Evolutionary conservation across 2,329 filamentous ascomycete genomes (phyloP), one percentile per base, ranked within the genome.

Genomic region (Fragosphaeria purpurea): DNA sequence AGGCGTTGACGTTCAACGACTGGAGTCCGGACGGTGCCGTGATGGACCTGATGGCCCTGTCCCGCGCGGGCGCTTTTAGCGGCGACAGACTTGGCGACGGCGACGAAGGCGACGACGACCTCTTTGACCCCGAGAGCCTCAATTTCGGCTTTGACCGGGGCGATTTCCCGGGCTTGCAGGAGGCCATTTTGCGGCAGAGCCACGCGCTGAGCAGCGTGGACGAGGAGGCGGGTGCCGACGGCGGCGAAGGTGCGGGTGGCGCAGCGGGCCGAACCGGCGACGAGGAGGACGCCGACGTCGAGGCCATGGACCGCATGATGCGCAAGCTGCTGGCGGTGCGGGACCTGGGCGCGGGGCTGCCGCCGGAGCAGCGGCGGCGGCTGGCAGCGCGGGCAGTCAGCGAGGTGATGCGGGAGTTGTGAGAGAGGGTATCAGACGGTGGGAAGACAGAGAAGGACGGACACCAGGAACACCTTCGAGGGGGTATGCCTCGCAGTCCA

Each of bases 1-100:
- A 85, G 59, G 82, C 81, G 0, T 63, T 86, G 11, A 74, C 85
- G 59, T 70, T 80, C 12, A 85, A 84, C 60, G 81, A 84, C 62
- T 86, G 82, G 82, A 71, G 48, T 57, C 7, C 57, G 45, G 60
- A 65, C 22, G 61, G 62, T 6, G 49, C 41, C n/a, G 47, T 46
- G 5, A 41, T 35, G 4, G 46, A 46, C 11, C 46, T 48, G n/a
- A 42, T 7, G 7, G 46, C 11, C 39, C 34, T 11, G 65, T 69
- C 51, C 64, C 64, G 1, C 58, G 64, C 11, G 43, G 54, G 50
- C 1, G 63, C 67, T 30, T 63, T 67, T 35, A 65, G 60, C 2
- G 63, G 66, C 6, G 8, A 41, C n/a, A 9, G 12, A 12, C 56
- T 68, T 43, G 65, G 62, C 22, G 58, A 58, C 10, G 59, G 53